Evolutionary conservation across 805 yeast species (phyloP).

Genomic region (Wickerhamiella bombiphila): DNA sequence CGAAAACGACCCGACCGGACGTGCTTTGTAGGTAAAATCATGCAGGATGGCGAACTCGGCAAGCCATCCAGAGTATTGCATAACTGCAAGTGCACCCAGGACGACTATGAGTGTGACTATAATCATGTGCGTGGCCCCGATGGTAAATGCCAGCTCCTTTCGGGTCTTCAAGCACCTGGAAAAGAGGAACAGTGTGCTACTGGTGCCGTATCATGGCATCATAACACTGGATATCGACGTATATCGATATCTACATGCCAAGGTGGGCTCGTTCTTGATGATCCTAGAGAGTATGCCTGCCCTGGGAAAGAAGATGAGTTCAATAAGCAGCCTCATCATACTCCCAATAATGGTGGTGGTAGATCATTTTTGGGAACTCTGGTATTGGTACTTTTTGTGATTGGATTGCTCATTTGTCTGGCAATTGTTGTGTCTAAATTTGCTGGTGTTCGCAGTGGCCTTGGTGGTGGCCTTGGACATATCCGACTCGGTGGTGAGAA

Average conservation of each 20-base stretch:
- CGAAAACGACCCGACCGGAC: constrained; percentile 44
- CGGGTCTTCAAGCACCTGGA: constrained; percentile 37
- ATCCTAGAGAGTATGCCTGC: constrained; percentile 54
- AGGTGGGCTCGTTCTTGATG: constrained; percentile 64
- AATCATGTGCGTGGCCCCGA: constrained; percentile 56
- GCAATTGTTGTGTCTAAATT: not conserved
- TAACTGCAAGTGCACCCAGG: constrained; percentile 73
- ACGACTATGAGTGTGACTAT: constrained; percentile 89
- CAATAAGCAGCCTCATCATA: constrained; percentile 17
- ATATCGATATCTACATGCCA: constrained; percentile 74
- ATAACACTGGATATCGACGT: constrained; percentile 85
- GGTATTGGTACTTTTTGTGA: not conserved
- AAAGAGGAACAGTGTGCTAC: constrained; percentile 13
- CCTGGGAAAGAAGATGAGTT: constrained; percentile 74
- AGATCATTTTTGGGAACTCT: not conserved
- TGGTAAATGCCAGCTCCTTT: constrained; percentile 76
- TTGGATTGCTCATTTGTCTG: not conserved
- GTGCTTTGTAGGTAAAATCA: constrained; percentile 37
- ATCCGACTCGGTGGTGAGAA: constrained; percentile 1
- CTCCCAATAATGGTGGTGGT: constrained; percentile 22
- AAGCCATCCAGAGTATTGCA: constrained; percentile 40
- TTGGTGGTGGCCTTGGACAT: not conserved
- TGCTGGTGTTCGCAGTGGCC: not conserved
- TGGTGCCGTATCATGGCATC: constrained; percentile 46
- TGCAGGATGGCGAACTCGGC: constrained; percentile 33